Conservation (phyloP, 352 stramenopile species). For the Phytophthora pistaciae region DNA sequence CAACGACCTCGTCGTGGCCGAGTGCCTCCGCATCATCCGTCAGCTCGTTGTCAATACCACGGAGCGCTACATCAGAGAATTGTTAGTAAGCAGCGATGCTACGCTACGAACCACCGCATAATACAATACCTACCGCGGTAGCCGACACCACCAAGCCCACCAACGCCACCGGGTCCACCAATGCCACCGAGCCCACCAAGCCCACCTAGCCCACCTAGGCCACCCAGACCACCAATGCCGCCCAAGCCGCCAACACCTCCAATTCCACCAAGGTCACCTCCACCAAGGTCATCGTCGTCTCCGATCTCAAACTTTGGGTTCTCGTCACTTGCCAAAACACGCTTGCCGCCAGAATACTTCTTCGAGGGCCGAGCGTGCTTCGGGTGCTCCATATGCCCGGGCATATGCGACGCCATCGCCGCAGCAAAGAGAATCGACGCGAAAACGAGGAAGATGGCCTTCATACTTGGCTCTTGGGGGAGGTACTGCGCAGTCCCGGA, state of each 20-base stretch:
- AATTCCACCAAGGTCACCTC: not conserved
- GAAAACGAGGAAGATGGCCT: slow-evolving; percentile 17
- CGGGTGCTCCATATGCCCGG: slow-evolving; percentile 4
- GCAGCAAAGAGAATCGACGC: slow-evolving; percentile 18
- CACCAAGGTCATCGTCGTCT: not conserved
- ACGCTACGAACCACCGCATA: not conserved
- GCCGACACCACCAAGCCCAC: slow-evolving; percentile 16
- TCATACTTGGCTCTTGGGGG: slow-evolving; percentile 25
- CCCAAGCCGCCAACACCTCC: slow-evolving; percentile 4
- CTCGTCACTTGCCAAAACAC: slow-evolving; percentile 15
- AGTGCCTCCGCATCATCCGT: not conserved
- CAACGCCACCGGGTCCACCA: slow-evolving; percentile 18
- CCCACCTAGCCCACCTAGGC: slow-evolving; percentile 5
- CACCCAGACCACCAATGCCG: slow-evolving; percentile 2
- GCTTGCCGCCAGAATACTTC: slow-evolving; percentile 5
- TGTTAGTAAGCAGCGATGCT: not conserved
- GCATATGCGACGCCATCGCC: slow-evolving; percentile 16
- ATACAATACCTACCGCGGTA: slow-evolving; percentile 18
- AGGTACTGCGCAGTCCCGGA: not conserved
- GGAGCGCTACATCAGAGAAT: slow-evolving; percentile 25
- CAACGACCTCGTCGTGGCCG: slow-evolving; percentile 28
- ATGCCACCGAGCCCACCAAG: slow-evolving; percentile 10
- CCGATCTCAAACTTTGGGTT: slow-evolving; percentile 1
- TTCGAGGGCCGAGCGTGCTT: slow-evolving; percentile 4
- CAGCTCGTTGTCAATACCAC: slow-evolving; percentile 19